Percentiles rank a stretch among this genome's conserved stretches.
Conservation (phyloP, 176 grass and related monocot species). For the Puccinellia tenuiflora region DNA sequence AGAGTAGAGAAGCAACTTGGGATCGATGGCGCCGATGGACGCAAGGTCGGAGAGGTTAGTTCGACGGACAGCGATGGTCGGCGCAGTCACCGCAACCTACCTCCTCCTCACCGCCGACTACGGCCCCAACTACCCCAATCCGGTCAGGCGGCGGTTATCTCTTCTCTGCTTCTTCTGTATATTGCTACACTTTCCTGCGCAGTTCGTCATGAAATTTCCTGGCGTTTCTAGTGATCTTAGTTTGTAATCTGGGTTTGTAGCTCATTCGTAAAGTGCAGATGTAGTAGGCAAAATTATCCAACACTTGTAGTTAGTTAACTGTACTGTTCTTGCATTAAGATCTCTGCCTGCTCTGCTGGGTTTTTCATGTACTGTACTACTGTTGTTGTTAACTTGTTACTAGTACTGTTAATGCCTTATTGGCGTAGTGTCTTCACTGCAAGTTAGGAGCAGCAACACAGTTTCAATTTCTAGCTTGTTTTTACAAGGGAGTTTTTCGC, state of each 20-base stretch:
- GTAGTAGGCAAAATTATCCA: background rate
- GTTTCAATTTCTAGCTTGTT: too few species aligned
- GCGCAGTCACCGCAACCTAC: slow-evolving; percentile 48
- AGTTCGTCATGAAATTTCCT: background rate
- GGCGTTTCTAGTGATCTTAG: background rate
- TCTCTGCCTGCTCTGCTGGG: background rate
- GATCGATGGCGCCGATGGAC: slow-evolving; percentile 21
- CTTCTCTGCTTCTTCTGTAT: background rate
- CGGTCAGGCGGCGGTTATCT: slow-evolving; percentile 12
- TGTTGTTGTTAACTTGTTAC: background rate
- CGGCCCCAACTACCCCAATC: slow-evolving; percentile 36
- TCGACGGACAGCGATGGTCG: slow-evolving; percentile 57
- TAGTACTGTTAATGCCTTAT: background rate
- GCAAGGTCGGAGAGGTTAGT: slow-evolving; percentile 51
- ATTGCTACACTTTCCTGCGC: background rate
- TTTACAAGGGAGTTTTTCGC: too few species aligned
- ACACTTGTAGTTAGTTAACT: background rate
- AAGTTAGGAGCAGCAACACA: too few species aligned
- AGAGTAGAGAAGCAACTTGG: background rate
- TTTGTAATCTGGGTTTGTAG: background rate
- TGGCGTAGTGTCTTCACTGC: background rate
- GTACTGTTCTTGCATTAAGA: background rate
- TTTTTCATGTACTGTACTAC: background rate
- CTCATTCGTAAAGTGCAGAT: background rate
- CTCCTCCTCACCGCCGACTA: slow-evolving; percentile 63